These are phyloP conservation scores for Pseudozyma hubeiensis DNA, from an alignment of 1,284 basidiomycete genomes.

Conservation along the genomic window DNA sequence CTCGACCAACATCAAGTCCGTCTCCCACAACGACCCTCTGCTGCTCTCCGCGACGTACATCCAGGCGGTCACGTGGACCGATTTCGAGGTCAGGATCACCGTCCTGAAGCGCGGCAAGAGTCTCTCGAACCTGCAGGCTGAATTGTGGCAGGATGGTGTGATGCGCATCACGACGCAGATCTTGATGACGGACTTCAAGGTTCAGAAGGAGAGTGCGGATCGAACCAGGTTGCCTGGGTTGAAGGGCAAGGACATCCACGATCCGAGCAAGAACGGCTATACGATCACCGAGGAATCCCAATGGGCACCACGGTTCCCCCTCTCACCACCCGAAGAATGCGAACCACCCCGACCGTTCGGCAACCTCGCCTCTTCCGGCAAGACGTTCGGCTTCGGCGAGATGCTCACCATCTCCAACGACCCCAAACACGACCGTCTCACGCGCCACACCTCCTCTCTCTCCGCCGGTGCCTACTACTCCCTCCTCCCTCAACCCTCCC, in stretches of 20 bases:
- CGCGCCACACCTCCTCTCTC: neutral
- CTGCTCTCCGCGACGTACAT: slow-evolving; percentile 41
- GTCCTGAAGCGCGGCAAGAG: slow-evolving; percentile 42
- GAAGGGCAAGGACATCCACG: slow-evolving; percentile 4
- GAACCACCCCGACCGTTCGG: slow-evolving; percentile 2
- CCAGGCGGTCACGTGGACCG: slow-evolving; percentile 28
- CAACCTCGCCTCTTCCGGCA: slow-evolving; percentile 9
- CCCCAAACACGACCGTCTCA: slow-evolving; percentile 4
- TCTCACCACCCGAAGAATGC: slow-evolving; percentile 17
- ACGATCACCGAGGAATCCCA: slow-evolving; percentile 17
- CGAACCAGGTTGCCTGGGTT: neutral
- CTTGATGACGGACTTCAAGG: slow-evolving; percentile 35
- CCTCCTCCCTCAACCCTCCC: slow-evolving; percentile 7
- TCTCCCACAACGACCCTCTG: slow-evolving; percentile 35
- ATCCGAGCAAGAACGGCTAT: slow-evolving; percentile 33
- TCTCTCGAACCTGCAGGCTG: slow-evolving; percentile 43
- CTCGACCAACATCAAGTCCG: slow-evolving; percentile 23
- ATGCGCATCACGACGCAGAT: slow-evolving; percentile 39
- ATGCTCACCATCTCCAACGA: slow-evolving; percentile 28
- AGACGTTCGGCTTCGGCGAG: slow-evolving; percentile 26
- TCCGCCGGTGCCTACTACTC: slow-evolving; percentile 26
- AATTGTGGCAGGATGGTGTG: slow-evolving; percentile 27
- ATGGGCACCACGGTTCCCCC: slow-evolving; percentile 31
- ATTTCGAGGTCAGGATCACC: slow-evolving; percentile 14
- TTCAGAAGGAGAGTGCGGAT: slow-evolving; percentile 20